phyloP scores from a whole-genome alignment of 2,329 filamentous ascomycete species.

The Nothopassalora personata region DNA sequence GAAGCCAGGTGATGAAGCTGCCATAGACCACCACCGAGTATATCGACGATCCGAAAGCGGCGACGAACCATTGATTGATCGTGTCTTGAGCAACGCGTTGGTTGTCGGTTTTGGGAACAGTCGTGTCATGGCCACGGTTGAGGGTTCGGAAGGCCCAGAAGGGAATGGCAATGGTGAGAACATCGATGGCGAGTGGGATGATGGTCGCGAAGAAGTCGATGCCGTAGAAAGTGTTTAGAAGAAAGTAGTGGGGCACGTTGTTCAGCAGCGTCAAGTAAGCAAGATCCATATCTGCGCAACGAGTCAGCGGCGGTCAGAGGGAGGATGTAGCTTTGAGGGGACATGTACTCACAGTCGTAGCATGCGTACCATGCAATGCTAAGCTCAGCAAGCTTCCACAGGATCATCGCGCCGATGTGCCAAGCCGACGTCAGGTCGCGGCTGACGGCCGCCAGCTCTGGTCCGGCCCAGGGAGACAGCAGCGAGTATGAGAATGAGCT shows the following conservation, averaged over 20 bases:
- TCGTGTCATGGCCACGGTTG: constrained; percentile 56
- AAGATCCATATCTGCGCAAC: constrained; percentile 39
- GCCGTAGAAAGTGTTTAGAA: constrained; percentile 72
- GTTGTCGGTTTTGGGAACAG: constrained; percentile 42
- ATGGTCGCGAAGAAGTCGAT: constrained; percentile 58
- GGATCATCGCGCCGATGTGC: constrained; percentile 54
- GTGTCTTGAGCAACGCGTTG: constrained; percentile 53
- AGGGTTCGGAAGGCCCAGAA: constrained; percentile 69
- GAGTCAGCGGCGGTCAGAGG: constrained; percentile 8
- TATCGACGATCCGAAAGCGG: constrained; percentile 64
- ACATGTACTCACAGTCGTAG: constrained; percentile 59
- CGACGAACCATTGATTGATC: constrained; percentile 57
- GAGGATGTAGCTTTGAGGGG: background rate
- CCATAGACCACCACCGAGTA: constrained; percentile 69
- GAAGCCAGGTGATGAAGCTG: constrained; percentile 65
- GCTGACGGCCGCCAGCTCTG: constrained; percentile 63
- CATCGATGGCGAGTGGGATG: constrained; percentile 61
- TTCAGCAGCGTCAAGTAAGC: constrained; percentile 54
- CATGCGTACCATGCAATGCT: constrained; percentile 66
- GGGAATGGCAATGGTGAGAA: constrained; percentile 63
- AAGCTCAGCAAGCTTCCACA: constrained; percentile 60
- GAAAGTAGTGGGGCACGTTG: constrained; percentile 68
- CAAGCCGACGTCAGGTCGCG: constrained; percentile 57
- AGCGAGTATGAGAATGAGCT: constrained; percentile 61
- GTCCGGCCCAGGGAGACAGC: constrained; percentile 54